Evolutionary conservation across 2,329 filamentous ascomycete species (phyloP).

Genomic region (Aspergillus luchuensis): DNA sequence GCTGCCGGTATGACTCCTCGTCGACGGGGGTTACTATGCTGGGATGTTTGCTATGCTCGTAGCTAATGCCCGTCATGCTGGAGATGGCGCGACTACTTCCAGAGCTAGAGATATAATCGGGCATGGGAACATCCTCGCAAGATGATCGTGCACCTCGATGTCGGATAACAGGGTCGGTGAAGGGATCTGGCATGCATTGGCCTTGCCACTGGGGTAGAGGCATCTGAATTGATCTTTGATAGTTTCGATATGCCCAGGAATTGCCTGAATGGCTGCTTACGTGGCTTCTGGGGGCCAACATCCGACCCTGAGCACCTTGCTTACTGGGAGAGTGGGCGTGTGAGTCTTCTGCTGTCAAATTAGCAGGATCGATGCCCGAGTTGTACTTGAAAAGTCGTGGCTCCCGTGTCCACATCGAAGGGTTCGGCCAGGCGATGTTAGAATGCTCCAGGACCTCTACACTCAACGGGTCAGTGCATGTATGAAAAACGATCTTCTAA

Average conservation of each 20-base stretch:
- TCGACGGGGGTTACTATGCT: slow-evolving; percentile 36
- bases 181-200: slow-evolving; percentile 43
- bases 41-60: slow-evolving; percentile 46
- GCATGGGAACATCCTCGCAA: slow-evolving; percentile 52
- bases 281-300: slow-evolving; percentile 24
- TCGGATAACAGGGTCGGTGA: slow-evolving; percentile 40
- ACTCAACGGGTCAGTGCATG: slow-evolving; percentile 16
- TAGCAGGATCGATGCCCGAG: slow-evolving; percentile 28
- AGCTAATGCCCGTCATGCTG: slow-evolving; percentile 44
- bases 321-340: slow-evolving; percentile 65
- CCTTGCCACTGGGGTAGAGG: slow-evolving; percentile 26
- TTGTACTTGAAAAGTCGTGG: slow-evolving; percentile 42
- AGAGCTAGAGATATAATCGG: slow-evolving; percentile 49
- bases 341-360: slow-evolving; percentile 53
- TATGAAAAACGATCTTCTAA: neutral
- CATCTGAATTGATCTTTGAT: slow-evolving; percentile 27
- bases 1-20: slow-evolving; percentile 40
- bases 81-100: slow-evolving; percentile 45
- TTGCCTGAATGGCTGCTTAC: slow-evolving; percentile 25
- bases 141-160: slow-evolving; percentile 39
- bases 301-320: slow-evolving; percentile 25
- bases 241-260: slow-evolving; percentile 35
- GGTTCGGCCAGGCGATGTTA: slow-evolving; percentile 78
- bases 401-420: slow-evolving; percentile 64
- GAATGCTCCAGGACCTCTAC: slow-evolving; percentile 71